These are phyloP conservation scores for Theileria parva DNA, from an alignment of 169 alveolate genomes.

Conservation along the genomic window DNA sequence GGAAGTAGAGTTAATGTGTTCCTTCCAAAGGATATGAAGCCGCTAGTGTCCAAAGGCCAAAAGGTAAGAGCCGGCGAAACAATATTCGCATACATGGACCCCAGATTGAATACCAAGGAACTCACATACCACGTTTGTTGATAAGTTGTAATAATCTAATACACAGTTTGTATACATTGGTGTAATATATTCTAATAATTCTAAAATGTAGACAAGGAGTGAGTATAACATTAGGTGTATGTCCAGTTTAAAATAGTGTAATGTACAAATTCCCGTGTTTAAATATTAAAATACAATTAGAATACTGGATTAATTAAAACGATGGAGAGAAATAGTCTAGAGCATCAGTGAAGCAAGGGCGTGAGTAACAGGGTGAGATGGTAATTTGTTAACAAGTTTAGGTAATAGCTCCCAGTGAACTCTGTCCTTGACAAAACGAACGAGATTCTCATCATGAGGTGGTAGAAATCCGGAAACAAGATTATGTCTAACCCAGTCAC, in stretches of 20 bases:
- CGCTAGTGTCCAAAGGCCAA: slow-evolving; percentile 1
- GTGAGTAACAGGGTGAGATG: slow-evolving; percentile 1
- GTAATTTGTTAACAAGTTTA: background rate
- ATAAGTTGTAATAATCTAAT: background rate
- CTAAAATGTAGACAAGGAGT: background rate
- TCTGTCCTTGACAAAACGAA: background rate
- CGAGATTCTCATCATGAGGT: background rate
- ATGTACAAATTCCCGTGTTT: background rate
- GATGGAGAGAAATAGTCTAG: too few species aligned
- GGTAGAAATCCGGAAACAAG: too few species aligned
- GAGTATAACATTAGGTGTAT: background rate
- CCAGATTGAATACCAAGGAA: background rate
- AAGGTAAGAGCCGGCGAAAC: background rate
- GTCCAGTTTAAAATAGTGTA: background rate
- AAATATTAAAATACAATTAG: background rate
- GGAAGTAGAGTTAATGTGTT: slow-evolving; percentile 10
- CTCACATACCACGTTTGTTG: background rate
- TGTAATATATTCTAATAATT: background rate
- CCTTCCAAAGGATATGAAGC: background rate
- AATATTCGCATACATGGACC: slow-evolving; percentile 4
- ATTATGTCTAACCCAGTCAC: background rate
- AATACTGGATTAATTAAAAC: background rate
- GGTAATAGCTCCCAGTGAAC: background rate
- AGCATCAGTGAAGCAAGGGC: too few species aligned
- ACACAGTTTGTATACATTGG: background rate